Conservation (phyloP, 768 basidiomycete species). For the Termitomyces sp. region DNA sequence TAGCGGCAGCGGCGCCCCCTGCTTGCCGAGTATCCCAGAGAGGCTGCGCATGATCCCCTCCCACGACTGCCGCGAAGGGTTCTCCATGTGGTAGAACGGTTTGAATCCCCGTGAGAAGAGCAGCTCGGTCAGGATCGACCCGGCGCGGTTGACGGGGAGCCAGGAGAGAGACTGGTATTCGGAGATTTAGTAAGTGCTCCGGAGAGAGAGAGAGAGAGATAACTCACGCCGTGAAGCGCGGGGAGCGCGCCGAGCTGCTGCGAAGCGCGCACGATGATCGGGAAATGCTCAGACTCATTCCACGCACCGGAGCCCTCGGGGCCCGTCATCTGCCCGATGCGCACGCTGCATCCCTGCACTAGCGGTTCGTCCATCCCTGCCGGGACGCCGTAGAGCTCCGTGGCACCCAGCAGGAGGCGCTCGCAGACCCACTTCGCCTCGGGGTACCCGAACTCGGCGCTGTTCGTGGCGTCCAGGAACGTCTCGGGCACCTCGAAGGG, state of each 20-base stretch:
- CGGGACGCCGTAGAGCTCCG: conserved; percentile 20
- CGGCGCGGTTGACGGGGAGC: conserved; percentile 31
- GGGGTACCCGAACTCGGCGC: conserved; percentile 15
- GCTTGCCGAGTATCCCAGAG: conserved; percentile 20
- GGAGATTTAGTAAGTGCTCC: conserved; percentile 1
- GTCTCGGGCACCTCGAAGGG: conserved; percentile 27
- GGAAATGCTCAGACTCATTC: conserved; percentile 33
- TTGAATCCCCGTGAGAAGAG: conserved; percentile 12
- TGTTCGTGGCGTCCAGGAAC: conserved; percentile 21
- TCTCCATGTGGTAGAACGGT: conserved; percentile 24
- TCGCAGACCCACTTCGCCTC: conserved; percentile 23
- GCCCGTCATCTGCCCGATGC: conserved; percentile 26
- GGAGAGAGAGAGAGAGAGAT: conserved; percentile 2
- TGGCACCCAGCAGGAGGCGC: conserved; percentile 4
- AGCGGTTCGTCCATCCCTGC: background rate
- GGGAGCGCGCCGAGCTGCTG: conserved; percentile 24
- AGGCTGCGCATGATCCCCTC: conserved; percentile 22
- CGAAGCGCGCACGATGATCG: conserved; percentile 27
- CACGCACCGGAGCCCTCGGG: conserved; percentile 30
- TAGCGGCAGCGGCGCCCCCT: conserved; percentile 16
- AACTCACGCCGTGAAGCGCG: conserved; percentile 24
- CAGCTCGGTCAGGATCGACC: conserved; percentile 26
- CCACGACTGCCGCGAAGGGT: conserved; percentile 31
- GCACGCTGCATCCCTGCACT: background rate
- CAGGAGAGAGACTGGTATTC: conserved; percentile 29